These are phyloP conservation scores for Rachicladosporium sp. DNA, from an alignment of 2,329 filamentous ascomycete genomes.

Conservation along the genomic window DNA sequence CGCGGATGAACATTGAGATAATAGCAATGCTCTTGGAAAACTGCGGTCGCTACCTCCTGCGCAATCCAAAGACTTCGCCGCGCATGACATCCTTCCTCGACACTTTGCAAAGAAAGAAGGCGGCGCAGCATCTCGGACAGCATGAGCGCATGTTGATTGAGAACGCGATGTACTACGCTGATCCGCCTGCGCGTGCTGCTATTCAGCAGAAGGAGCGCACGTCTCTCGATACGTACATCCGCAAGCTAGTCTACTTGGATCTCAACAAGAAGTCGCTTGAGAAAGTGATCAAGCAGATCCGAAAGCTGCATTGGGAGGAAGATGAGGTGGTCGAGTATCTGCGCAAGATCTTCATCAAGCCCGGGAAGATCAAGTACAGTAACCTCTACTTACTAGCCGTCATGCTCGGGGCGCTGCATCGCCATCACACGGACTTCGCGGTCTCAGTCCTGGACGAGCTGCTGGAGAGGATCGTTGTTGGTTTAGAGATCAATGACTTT, in stretches of 20 bases:
- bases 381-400: conserved; percentile 91
- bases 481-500: conserved; percentile 92
- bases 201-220: conserved; percentile 96
- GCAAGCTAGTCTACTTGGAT: conserved; percentile 85
- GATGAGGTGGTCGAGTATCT: conserved; percentile 67
- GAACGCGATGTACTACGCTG: conserved; percentile 95
- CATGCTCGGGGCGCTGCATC: conserved; percentile 73
- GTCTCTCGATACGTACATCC: conserved; percentile 82
- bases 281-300: conserved; percentile 85
- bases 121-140: conserved; percentile 85
- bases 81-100: conserved; percentile 91
- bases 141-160: conserved; percentile 97
- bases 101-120: conserved; percentile 89
- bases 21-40: conserved; percentile 94
- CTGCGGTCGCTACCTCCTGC: conserved; percentile 84
- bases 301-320: conserved; percentile 96
- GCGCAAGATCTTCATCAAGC: conserved; percentile 88
- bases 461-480: conserved; percentile 74
- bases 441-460: conserved; percentile 86
- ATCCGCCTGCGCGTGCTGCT: conserved; percentile 82
- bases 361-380: conserved; percentile 93
- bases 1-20: conserved; percentile 97
- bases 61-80: conserved; percentile 83
- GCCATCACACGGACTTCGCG: conserved; percentile 84
- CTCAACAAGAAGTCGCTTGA: conserved; percentile 90